phyloP scores from a whole-genome alignment of 371 early-diverging fungal genomes.

The Mucor mucedo region DNA sequence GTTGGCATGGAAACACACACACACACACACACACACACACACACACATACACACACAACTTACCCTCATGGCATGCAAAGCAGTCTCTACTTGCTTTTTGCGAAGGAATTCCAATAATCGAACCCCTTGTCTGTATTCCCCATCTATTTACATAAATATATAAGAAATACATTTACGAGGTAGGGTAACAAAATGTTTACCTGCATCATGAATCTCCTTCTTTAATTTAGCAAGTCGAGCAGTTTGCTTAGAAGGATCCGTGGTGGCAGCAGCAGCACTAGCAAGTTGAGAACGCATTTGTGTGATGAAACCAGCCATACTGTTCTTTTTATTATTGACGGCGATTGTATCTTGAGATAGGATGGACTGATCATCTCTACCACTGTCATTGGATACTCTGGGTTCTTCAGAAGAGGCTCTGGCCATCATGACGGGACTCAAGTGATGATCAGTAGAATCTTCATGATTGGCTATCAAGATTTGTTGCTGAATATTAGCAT shows the following conservation, averaged over 20 bases:
- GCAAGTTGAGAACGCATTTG: constrained; percentile 49
- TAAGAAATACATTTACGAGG: no score
- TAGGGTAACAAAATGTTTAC: constrained; percentile 26
- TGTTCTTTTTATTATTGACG: constrained; percentile 31
- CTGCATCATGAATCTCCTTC: constrained; percentile 61
- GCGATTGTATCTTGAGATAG: constrained; percentile 13
- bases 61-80: constrained; percentile 51
- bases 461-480: constrained; percentile 21
- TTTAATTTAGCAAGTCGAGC: constrained; percentile 50
- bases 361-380: constrained; percentile 17
- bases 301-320: constrained; percentile 53
- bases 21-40: no score
- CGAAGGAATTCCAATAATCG: constrained; percentile 54
- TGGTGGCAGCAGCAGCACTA: constrained; percentile 38
- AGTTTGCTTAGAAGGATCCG: constrained; percentile 44
- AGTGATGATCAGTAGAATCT: constrained; percentile 28
- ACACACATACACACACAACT: not conserved
- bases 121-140: constrained; percentile 63
- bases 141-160: constrained; percentile 38
- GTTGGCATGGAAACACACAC: no score
- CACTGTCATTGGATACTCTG: constrained; percentile 41
- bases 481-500: constrained; percentile 45
- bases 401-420: constrained; percentile 40
- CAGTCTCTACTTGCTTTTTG: constrained; percentile 50
- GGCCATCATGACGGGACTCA: constrained; percentile 14